phyloP scores from a whole-genome alignment of 2,329 filamentous ascomycete genomes.

The Waltergamsia citrina region DNA sequence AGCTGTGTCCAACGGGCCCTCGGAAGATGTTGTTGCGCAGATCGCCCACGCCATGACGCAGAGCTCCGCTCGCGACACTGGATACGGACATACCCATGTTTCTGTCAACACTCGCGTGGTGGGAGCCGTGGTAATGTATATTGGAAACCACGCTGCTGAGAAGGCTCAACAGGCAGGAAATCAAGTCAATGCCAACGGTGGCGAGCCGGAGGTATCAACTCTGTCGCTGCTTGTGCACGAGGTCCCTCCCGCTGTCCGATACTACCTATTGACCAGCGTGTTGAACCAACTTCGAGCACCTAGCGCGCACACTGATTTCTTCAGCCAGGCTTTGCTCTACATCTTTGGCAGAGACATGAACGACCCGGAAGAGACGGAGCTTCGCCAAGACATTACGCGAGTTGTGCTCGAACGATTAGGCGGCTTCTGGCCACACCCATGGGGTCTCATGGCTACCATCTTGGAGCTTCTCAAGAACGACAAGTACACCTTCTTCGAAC shows the following conservation, averaged over 20 bases:
- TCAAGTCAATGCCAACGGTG: constrained; percentile 34
- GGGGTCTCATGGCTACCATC: constrained; percentile 84
- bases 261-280: constrained; percentile 76
- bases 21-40: constrained; percentile 65
- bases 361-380: constrained; percentile 68
- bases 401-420: constrained; percentile 82
- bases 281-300: constrained; percentile 88
- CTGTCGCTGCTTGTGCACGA: constrained; percentile 70
- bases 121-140: constrained; percentile 74
- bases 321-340: constrained; percentile 75
- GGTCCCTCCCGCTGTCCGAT: constrained; percentile 67
- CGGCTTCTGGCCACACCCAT: constrained; percentile 86
- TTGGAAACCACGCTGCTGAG: constrained; percentile 64
- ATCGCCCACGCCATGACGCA: constrained; percentile 65
- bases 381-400: constrained; percentile 85
- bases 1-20: constrained; percentile 50
- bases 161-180: constrained; percentile 48
- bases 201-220: constrained; percentile 52
- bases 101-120: constrained; percentile 62
- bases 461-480: constrained; percentile 87
- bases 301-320: constrained; percentile 86
- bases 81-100: constrained; percentile 57
- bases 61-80: constrained; percentile 46
- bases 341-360: constrained; percentile 70
- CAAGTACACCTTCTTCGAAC: constrained; percentile 83